A percentile compares a stretch with the other conserved stretches of the same genome.
Conservation (phyloP, 2,329 filamentous ascomycete species). For the Bisporella sp. region DNA sequence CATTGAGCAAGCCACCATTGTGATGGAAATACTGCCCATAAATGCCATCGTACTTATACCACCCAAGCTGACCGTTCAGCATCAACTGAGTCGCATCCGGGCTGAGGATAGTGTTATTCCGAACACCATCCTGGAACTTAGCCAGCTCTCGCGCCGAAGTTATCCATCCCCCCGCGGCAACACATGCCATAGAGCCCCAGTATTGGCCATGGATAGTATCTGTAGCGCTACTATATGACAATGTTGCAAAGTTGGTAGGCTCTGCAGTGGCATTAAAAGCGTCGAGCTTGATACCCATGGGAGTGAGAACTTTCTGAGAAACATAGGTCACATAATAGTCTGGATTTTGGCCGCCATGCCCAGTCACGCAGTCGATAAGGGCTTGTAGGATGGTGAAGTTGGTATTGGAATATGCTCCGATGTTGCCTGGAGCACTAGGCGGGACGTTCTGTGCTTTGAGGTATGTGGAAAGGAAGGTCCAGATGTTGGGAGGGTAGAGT, state of each 20-base stretch:
- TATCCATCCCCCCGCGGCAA: too few relatives aligned
- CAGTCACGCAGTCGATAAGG: not conserved
- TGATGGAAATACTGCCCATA: too few relatives aligned
- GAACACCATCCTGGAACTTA: too few relatives aligned
- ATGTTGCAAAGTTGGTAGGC: not conserved
- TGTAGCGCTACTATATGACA: not conserved
- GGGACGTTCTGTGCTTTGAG: not conserved
- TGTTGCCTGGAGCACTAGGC: not conserved
- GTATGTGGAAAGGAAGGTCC: not conserved
- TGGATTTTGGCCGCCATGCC: not conserved
- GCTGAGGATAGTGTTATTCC: too few relatives aligned
- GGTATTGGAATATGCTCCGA: not conserved
- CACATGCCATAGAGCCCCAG: not conserved
- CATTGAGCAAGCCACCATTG: too few relatives aligned
- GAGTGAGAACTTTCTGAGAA: not conserved
- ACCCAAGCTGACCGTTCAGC: too few relatives aligned
- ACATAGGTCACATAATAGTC: not conserved
- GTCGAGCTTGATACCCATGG: not conserved
- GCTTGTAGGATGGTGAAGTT: not conserved
- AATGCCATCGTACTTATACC: too few relatives aligned
- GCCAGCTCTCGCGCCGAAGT: too few relatives aligned
- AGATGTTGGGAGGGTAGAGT: not conserved
- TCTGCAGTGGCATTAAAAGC: not conserved
- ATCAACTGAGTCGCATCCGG: too few relatives aligned
- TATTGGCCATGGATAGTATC: not conserved